Evolutionary conservation across 352 stramenopile genomes (phyloP).

Genomic region (Pythium graminicola): DNA sequence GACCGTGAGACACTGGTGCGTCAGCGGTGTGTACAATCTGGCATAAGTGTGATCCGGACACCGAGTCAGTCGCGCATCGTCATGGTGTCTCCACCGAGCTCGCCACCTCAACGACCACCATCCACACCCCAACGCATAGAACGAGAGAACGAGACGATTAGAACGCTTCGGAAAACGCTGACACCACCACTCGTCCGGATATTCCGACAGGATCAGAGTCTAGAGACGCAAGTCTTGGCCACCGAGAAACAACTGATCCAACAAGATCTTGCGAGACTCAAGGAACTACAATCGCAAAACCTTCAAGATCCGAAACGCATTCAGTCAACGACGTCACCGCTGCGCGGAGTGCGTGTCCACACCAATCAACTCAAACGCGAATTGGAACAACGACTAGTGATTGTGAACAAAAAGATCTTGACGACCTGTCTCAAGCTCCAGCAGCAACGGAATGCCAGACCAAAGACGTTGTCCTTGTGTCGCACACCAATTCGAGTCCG

Average conservation of each 20-base stretch:
- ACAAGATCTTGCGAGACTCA: slow-evolving; percentile 32
- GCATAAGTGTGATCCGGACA: slow-evolving; percentile 48
- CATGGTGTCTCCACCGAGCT: background rate
- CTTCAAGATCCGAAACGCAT: slow-evolving; percentile 4
- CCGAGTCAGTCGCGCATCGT: slow-evolving; percentile 28
- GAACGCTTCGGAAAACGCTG: slow-evolving; percentile 14
- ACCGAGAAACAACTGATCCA: slow-evolving; percentile 54
- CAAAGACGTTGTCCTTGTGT: slow-evolving; percentile 27
- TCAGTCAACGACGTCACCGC: background rate
- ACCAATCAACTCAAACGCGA: slow-evolving; percentile 37
- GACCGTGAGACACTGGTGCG: slow-evolving; percentile 41
- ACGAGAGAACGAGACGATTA: background rate
- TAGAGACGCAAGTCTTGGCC: slow-evolving; percentile 51
- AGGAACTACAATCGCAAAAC: slow-evolving; percentile 2
- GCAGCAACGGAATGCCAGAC: slow-evolving; percentile 18
- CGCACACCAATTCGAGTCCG: slow-evolving; percentile 33
- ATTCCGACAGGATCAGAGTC: slow-evolving; percentile 36
- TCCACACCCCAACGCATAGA: slow-evolving; percentile 8
- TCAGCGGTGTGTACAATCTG: slow-evolving; percentile 42
- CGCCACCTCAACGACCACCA: background rate
- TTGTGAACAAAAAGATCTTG: slow-evolving; percentile 59
- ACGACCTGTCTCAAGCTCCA: slow-evolving; percentile 43
- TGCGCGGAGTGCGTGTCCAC: slow-evolving; percentile 41
- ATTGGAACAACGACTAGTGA: slow-evolving; percentile 45
- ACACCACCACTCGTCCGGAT: slow-evolving; percentile 41